Evolutionary conservation across 305 asterid genomes (phyloP), one percentile per base, ranked within the genome.

Genomic region (Ilex paraguariensis): DNA sequence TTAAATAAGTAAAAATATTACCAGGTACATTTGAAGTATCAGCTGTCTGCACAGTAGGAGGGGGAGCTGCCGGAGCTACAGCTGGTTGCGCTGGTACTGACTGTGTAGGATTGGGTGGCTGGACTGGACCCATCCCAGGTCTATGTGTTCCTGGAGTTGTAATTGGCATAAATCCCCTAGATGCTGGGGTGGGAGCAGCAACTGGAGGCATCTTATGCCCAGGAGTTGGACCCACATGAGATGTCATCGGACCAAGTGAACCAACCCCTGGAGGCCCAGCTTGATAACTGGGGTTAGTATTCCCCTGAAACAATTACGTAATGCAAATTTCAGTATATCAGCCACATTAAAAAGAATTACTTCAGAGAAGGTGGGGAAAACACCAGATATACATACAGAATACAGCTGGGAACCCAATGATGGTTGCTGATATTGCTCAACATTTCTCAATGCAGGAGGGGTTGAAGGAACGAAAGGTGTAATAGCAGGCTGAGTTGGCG

Each of bases 21-120:
- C 99, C 97, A 70, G 99, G 98, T 45, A 94, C 99, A 77, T 83
- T 90, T 6, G 99, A 86, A 39, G 93, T 88, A 79, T 88, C 97
- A 75, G 84, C 97, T 10, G 99, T 94, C 87, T 94, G 97, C 64
- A 94, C 90, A 40, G 97, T 90, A 60, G 97, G 95, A 50, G 97
- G 97, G 16, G 99, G 95, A 64, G 96, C 86, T 70, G 98, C 74
- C 60, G 96, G 91, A 70, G 90, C 6, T 70, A 70, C 93, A n/a
- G 89, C 80, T 59, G 81, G 61, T 70, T 79, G 95, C 66, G 56
- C 70, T 42, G 88, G 79, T 72, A 90, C 74, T 30, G 82, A 76
- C 66, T 83, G 95, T 56, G 79, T 69, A 61, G 97, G 97, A 67
- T 91, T 86, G 60, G 87, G 79, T 67, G 95, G 97, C 80, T 87